Conservation (phyloP, 441 rosid species). For the Pelargonium fulgidum region DNA sequence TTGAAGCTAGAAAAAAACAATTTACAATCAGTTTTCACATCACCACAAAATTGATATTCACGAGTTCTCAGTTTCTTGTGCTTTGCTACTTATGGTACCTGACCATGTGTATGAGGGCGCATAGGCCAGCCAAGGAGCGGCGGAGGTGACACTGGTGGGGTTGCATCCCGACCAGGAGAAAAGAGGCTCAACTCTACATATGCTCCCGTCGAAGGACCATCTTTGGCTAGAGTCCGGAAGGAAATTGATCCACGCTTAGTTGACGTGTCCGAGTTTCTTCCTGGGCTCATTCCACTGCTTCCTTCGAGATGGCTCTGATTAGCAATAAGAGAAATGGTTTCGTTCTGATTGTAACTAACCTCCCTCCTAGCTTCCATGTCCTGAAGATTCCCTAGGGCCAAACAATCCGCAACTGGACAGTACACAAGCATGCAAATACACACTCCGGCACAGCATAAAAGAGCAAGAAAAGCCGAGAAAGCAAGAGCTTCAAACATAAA, state of each 20-base stretch:
- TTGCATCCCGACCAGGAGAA: constrained; percentile 47
- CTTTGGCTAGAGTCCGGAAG: constrained; percentile 43
- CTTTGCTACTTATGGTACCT: constrained; percentile 8
- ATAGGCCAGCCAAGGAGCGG: constrained; percentile 60
- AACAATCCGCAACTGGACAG: constrained; percentile 81
- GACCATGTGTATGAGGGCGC: constrained; percentile 31
- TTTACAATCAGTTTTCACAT: constrained; percentile 60
- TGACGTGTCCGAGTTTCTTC: constrained; percentile 51
- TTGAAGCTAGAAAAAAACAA: constrained; percentile 43
- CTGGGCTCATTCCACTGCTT: constrained; percentile 40
- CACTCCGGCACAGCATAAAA: constrained; percentile 62
- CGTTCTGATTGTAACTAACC: constrained; percentile 46
- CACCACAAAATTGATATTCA: constrained; percentile 69
- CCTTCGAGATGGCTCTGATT: constrained; percentile 50
- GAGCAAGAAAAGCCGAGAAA: constrained; percentile 75
- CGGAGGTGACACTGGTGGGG: constrained; percentile 50
- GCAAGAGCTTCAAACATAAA: constrained; percentile 65
- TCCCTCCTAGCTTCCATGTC: constrained; percentile 51
- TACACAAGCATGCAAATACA: constrained; percentile 77
- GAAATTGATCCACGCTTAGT: constrained; percentile 59
- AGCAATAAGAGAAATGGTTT: constrained; percentile 54
- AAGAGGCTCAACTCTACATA: constrained; percentile 58
- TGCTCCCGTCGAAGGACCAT: constrained; percentile 32
- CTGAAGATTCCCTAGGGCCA: constrained; percentile 62
- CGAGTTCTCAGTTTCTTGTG: not conserved